Evolutionary conservation across 2,329 filamentous ascomycete species (phyloP).

Genomic region (Diaporthe vexans): DNA sequence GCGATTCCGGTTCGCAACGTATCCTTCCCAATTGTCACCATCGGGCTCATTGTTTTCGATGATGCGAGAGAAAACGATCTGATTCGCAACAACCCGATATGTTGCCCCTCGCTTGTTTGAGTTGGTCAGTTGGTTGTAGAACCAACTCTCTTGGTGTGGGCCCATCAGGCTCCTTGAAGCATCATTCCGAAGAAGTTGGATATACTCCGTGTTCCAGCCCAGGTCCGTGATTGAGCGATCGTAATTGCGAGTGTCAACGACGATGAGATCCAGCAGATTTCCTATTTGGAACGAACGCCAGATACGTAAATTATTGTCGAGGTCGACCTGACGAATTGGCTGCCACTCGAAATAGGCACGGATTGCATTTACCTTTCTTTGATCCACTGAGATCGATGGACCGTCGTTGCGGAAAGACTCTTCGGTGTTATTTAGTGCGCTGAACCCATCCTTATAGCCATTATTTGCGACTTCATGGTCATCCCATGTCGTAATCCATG

Average conservation of each 20-base stretch:
- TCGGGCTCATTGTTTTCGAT: conserved; percentile 58
- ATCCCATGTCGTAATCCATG: conserved; percentile 77
- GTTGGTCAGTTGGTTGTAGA: conserved; percentile 71
- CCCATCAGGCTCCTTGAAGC: conserved; percentile 80
- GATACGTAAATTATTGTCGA: conserved; percentile 78
- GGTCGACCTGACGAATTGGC: conserved; percentile 70
- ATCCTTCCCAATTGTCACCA: conserved; percentile 65
- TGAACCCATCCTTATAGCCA: conserved; percentile 73
- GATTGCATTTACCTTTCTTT: conserved; percentile 81
- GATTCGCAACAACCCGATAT: conserved; percentile 80
- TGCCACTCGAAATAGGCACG: conserved; percentile 79
- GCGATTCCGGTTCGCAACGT: conserved; percentile 78
- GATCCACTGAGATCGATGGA: conserved; percentile 72
- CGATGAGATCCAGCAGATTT: conserved; percentile 74
- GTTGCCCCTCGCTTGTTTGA: conserved; percentile 74
- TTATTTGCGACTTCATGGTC: conserved; percentile 76
- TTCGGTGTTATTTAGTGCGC: conserved; percentile 75
- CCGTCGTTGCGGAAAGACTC: conserved; percentile 72
- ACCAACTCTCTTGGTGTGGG: conserved; percentile 80
- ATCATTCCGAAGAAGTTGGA: conserved; percentile 75
- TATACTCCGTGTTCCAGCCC: conserved; percentile 73
- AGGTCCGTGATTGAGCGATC: conserved; percentile 73
- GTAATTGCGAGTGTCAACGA: conserved; percentile 79
- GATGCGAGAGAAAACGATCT: conserved; percentile 72
- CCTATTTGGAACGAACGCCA: conserved; percentile 78